Evolutionary conservation across 202 grass and related monocot genomes (phyloP), one percentile per base, ranked within the genome.

Genomic region (Zizania palustris): DNA sequence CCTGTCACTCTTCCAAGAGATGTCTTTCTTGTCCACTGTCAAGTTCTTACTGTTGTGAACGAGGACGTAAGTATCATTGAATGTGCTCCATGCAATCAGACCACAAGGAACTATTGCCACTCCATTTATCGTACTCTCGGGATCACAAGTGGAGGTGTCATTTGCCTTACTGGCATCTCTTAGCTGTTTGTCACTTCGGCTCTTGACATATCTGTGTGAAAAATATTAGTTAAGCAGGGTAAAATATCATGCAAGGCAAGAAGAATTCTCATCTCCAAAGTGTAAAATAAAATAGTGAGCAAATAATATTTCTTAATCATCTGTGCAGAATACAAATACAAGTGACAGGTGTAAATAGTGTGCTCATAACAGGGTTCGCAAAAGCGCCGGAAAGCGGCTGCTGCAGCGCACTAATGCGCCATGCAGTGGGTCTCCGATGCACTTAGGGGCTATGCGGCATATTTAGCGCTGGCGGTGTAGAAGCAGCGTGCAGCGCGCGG

Each of bases 1-100:
- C 71, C 95, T 91, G 45, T 97, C 95, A 77, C 95, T 97, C 74
- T 90, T 94, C 95, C 95, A 97, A 45, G 86, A 94, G 54, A 97
- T 97, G 57, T 81, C 80, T 3, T 77, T 94, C 85, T 89, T 97
- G 58, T 94, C 83, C 22, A 97, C 85, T 3, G 9, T 57, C 45
- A 91, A 51, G 76, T 74, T 84, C 12, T 37, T 4, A 49, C 38
- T 76, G 21, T 80, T 81, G 69, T 4, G 75, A 11, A 14, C 13
- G 28, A 97, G 92, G 56, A 5, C 78, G 66, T 97, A 94, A 18
- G 95, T 90, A 55, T 97, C 95, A 69, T 97, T 97, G 40, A 97
- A 97, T 45, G 90, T 65, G 87, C 95, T 98, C 91, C 95, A 92
- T 46, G 95, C 95, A 79, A 98, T 98, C 34, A 98, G 83, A 69